Evolutionary conservation across 441 rosid genomes (phyloP).

Genomic region (Populus trichocarpa): DNA sequence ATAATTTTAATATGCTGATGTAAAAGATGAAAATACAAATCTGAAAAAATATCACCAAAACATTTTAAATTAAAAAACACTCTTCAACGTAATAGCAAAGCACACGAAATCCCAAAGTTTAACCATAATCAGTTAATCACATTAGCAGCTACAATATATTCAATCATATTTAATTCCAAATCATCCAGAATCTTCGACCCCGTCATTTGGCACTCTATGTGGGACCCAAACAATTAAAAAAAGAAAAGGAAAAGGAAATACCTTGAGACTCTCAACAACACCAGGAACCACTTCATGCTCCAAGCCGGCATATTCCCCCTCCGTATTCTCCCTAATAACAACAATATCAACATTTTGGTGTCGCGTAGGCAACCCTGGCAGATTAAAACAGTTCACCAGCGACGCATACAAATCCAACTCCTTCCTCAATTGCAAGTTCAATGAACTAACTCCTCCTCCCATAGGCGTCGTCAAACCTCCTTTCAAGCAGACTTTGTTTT

Average conservation of each 20-base stretch:
- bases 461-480: conserved; percentile 92
- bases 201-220: no score
- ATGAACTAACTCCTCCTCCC: conserved; percentile 94
- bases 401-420: conserved; percentile 94
- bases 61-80: no score
- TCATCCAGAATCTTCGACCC: no score
- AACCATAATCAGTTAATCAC: no score
- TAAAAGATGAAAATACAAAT: no score
- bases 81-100: no score
- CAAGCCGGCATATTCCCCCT: conserved; percentile 87
- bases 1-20: no score
- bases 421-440: conserved; percentile 71
- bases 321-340: conserved; percentile 94
- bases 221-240: no score
- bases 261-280: conserved; percentile 97
- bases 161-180: no score
- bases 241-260: conserved; percentile 9
- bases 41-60: no score
- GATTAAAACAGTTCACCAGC: conserved; percentile 79
- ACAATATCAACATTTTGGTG: conserved; percentile 91
- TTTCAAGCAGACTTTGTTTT: conserved; percentile 91
- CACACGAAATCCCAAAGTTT: no score
- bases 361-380: conserved; percentile 77
- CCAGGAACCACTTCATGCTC: conserved; percentile 99
- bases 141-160: no score